Percentiles rank a stretch among this genome's conserved stretches.
These are phyloP conservation scores for Hydrangea macrophylla DNA, from an alignment of 148 eudicot genomes.

Conservation along the genomic window DNA sequence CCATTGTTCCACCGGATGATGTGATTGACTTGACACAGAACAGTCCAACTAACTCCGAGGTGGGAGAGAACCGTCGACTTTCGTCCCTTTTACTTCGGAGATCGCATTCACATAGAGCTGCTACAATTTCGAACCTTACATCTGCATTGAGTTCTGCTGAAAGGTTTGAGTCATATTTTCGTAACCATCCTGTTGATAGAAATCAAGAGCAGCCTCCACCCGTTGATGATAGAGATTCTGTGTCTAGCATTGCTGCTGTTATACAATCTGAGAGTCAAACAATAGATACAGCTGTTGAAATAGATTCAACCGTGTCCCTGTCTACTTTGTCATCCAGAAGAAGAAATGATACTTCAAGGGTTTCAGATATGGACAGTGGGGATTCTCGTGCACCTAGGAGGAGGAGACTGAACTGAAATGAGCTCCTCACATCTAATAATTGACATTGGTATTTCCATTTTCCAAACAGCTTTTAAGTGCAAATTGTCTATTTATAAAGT, in stretches of 20 bases:
- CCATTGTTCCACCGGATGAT: slow-evolving; percentile 40
- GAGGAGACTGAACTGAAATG: slow-evolving; percentile 64
- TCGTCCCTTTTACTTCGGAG: slow-evolving; percentile 59
- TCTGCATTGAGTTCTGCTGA: slow-evolving; percentile 43
- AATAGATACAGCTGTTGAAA: slow-evolving; percentile 76
- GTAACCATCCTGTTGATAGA: slow-evolving; percentile 42
- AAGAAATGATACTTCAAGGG: slow-evolving; percentile 56
- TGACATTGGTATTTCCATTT: not conserved
- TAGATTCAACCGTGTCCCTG: slow-evolving; percentile 73
- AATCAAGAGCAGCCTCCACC: slow-evolving; percentile 30
- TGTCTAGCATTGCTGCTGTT: slow-evolving; percentile 92
- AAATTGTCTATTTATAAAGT: not conserved
- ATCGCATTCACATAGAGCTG: slow-evolving; percentile 45
- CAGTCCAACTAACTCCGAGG: slow-evolving; percentile 37
- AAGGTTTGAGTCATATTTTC: slow-evolving; percentile 48
- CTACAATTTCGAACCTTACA: slow-evolving; percentile 26
- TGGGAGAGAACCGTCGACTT: slow-evolving; percentile 37
- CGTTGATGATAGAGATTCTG: slow-evolving; percentile 88
- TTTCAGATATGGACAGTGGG: slow-evolving; percentile 77
- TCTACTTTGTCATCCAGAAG: slow-evolving; percentile 82
- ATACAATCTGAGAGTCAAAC: slow-evolving; percentile 90
- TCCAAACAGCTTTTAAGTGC: not conserved
- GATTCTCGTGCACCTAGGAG: slow-evolving; percentile 82
- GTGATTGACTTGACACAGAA: slow-evolving; percentile 51
- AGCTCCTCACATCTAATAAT: not conserved